Evolutionary conservation across 495 filamentous ascomycete species (phyloP).

Genomic region (Xylaria acuta): DNA sequence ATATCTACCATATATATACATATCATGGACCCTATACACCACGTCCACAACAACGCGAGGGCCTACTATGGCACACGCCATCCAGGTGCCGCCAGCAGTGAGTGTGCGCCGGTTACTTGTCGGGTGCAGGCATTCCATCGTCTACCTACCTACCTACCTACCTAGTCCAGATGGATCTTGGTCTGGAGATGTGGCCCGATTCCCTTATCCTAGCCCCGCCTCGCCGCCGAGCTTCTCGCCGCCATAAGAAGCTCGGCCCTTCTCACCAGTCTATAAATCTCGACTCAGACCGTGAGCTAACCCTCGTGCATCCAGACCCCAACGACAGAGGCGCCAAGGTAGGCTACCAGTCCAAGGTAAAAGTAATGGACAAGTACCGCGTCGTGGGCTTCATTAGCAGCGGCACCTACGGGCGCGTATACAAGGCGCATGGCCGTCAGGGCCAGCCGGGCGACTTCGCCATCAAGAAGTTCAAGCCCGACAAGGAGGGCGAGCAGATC

Average conservation of each 20-base stretch:
- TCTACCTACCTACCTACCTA: too few relatives aligned
- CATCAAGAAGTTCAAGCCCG: slow-evolving; percentile 99
- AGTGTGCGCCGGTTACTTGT: background rate
- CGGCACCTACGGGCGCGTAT: slow-evolving; percentile 98
- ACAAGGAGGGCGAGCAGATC: slow-evolving; percentile 94
- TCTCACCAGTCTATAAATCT: background rate
- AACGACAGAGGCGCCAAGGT: slow-evolving; percentile 53
- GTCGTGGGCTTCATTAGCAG: slow-evolving; percentile 98
- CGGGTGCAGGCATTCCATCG: background rate
- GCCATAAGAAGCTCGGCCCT: background rate
- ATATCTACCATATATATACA: background rate
- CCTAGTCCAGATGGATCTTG: background rate
- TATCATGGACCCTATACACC: background rate
- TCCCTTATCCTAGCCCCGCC: background rate
- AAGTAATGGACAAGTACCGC: slow-evolving; percentile 88
- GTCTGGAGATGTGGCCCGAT: background rate
- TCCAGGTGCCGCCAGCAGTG: background rate
- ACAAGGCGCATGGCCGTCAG: slow-evolving; percentile 88
- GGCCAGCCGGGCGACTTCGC: slow-evolving; percentile 79
- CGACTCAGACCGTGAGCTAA: background rate
- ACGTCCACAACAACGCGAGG: background rate
- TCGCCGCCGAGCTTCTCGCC: background rate
- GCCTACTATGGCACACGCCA: background rate
- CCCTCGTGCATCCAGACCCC: slow-evolving; percentile 46
- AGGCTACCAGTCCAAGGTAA: slow-evolving; percentile 82